A percentile compares a stretch with the other conserved stretches of the same genome.
phyloP scores from a whole-genome alignment of 1,284 basidiomycete genomes.

The Schizophyllum amplum region DNA sequence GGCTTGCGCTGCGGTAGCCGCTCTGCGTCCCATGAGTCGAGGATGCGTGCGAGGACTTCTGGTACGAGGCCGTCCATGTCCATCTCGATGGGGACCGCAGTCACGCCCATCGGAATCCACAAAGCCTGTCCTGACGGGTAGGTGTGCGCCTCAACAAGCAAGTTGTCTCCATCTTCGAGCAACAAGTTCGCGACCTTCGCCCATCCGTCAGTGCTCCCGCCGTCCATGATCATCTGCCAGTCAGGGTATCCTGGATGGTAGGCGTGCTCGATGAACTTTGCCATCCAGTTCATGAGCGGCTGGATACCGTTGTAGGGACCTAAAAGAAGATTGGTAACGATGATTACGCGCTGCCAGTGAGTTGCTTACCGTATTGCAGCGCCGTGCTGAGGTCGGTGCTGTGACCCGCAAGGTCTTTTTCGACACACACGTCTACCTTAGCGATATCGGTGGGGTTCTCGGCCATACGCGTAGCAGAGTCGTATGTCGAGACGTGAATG shows the following conservation, averaged over 20 bases:
- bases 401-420: constrained; percentile 46
- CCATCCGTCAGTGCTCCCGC: constrained; percentile 78
- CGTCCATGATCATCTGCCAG: constrained; percentile 54
- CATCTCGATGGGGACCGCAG: constrained; percentile 55
- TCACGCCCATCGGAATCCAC: constrained; percentile 40
- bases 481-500: constrained; percentile 34
- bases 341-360: not conserved
- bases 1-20: constrained; percentile 29
- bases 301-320: constrained; percentile 49
- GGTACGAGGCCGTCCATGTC: constrained; percentile 70
- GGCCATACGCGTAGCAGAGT: constrained; percentile 59
- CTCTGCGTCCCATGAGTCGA: constrained; percentile 54
- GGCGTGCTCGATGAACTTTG: constrained; percentile 53
- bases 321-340: constrained; percentile 3
- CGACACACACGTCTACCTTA: constrained; percentile 41
- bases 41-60: constrained; percentile 48
- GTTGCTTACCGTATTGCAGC: constrained; percentile 61
- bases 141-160: constrained; percentile 34
- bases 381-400: constrained; percentile 58
- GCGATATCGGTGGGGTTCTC: constrained; percentile 40
- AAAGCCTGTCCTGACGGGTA: constrained; percentile 17
- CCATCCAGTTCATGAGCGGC: constrained; percentile 42
- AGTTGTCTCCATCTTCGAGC: constrained; percentile 65
- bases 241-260: constrained; percentile 67
- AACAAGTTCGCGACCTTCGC: constrained; percentile 44